Base-by-base conservation (phyloP, 1,284 basidiomycete genomes). In the Moniliophthora roreri region DNA sequence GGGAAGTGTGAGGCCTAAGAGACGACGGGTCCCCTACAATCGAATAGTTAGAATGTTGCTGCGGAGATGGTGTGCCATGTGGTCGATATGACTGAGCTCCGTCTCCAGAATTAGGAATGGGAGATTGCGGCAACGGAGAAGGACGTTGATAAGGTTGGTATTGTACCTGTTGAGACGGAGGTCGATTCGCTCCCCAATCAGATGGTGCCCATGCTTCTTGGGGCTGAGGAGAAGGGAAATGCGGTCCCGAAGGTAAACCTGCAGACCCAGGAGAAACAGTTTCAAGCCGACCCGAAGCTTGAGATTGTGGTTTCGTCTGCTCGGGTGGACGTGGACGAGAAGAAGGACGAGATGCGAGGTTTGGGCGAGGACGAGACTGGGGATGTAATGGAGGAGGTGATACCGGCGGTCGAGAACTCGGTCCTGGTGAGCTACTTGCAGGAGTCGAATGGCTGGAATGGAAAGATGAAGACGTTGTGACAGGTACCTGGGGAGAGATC, bases 121-220 rank as follows among this genome's bases (percentile, higher is more conserved):
- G 11, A 6, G n/a, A 24, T 21, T 42, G 16, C 21, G 41, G 24
- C n/a, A 24, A n/a, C 9, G 44, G 44, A 6, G 44, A 32, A 18
- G 44, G 44, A 3, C 24, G 44, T 7, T 10, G 44, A n/a, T 46
- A 26, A 11, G 44, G 4, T n/a, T 46, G 52, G 28, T 54, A 51
- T 5, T 47, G 16, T 15, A 48, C 26, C 4, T 32, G 15, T 1
- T 26, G 28, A 24, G 51, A 38, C 32, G 53, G 23, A 9, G 51
- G 55, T 24, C 36, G 40, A 39, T 42, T 45, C 18, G 28, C 28
- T 10, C 47, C 64, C 78, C 79, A 80, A 41, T 80, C 76, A 7
- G 72, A 60, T 40, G 79, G 77, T 34, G 79, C 76, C 78, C 78
- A 79, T 48, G 65, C 63, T 53, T 53, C 35, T 35, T 38, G 28